Conservation (phyloP, 2,329 filamentous ascomycete genomes). For the Diaporthe caulivora region DNA sequence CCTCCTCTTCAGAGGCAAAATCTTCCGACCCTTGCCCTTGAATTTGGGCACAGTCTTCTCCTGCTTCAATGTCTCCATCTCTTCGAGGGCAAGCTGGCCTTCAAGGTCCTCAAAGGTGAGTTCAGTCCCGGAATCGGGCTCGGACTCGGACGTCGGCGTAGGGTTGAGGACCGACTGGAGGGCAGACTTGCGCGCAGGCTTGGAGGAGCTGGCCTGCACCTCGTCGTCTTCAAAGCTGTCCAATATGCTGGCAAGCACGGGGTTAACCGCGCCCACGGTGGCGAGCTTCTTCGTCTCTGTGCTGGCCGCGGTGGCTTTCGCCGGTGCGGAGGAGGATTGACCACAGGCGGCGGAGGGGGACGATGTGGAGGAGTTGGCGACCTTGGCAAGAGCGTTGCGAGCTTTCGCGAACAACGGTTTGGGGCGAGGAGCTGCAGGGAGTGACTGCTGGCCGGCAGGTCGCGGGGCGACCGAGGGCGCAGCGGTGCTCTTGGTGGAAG, state of each 20-base stretch:
- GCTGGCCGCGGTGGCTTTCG: not conserved
- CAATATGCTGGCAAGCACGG: not conserved
- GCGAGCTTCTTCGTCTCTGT: not conserved
- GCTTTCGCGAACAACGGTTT: not conserved
- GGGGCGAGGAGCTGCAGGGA: not conserved
- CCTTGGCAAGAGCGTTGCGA: constrained; percentile 7
- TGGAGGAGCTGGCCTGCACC: not conserved
- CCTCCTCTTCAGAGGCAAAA: constrained; percentile 16
- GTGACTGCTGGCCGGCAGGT: not conserved
- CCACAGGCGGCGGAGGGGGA: not conserved
- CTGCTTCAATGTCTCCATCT: not conserved
- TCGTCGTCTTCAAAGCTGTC: constrained; percentile 2
- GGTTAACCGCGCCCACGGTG: constrained; percentile 1
- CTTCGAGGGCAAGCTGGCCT: not conserved
- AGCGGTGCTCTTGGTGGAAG: not conserved
- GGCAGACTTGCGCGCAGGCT: not conserved
- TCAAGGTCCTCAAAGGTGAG: not conserved
- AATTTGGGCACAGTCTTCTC: not conserved
- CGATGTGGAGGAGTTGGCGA: not conserved
- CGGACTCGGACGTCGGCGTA: not conserved
- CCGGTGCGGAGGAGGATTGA: constrained; percentile 13
- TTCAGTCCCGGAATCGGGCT: not conserved
- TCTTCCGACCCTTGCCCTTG: constrained; percentile 16
- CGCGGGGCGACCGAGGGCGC: not conserved
- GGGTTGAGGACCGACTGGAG: not conserved